Conservation (phyloP, 495 filamentous ascomycete genomes). For the Daldinia grandis region DNA sequence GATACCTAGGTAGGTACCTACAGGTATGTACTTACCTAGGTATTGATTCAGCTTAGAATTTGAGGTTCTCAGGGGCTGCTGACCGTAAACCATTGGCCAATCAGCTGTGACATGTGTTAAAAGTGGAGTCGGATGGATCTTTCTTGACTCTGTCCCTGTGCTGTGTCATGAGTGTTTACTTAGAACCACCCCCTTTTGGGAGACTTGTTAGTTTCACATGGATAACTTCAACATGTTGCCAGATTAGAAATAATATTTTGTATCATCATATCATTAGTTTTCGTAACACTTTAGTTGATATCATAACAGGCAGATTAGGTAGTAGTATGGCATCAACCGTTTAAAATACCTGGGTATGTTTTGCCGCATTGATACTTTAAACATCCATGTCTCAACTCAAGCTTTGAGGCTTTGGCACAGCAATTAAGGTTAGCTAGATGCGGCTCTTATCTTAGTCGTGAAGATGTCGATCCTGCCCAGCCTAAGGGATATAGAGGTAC, state of each 20-base stretch:
- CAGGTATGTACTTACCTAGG: too few relatives aligned
- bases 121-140: neutral
- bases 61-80: neutral
- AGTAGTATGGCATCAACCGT: too few relatives aligned
- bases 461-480: constrained; percentile 22
- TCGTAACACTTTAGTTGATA: neutral
- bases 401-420: neutral
- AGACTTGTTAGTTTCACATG: neutral
- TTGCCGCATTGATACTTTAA: neutral
- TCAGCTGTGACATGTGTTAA: neutral
- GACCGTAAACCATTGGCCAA: neutral
- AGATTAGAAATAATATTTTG: neutral
- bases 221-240: neutral
- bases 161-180: neutral
- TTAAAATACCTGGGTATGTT: too few relatives aligned
- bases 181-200: too few relatives aligned
- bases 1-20: too few relatives aligned
- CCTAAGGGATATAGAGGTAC: constrained; percentile 1
- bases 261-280: neutral
- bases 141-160: neutral
- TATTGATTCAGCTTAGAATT: constrained; percentile 1
- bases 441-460: constrained; percentile 31
- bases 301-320: too few relatives aligned
- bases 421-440: constrained; percentile 26
- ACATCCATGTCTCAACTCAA: constrained; percentile 3